Conservation (phyloP, 768 basidiomycete genomes). For the Sarcodon aspratus region DNA sequence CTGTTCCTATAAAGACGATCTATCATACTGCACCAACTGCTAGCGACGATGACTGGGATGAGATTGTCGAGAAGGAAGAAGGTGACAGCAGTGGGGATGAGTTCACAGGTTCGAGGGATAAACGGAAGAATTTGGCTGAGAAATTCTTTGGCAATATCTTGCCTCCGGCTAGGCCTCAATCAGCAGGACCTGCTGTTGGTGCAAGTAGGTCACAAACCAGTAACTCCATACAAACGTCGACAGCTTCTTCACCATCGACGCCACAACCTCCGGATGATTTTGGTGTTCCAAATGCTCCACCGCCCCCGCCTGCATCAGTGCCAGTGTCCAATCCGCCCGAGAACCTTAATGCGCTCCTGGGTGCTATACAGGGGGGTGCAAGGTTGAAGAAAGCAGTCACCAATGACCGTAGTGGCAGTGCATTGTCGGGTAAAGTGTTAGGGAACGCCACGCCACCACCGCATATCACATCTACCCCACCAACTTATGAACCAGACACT, state of each 20-base stretch:
- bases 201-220: constrained; percentile 1
- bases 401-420: constrained; percentile 67
- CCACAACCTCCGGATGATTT: constrained; percentile 11
- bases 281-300: constrained; percentile 11
- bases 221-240: constrained; percentile 19
- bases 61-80: constrained; percentile 60
- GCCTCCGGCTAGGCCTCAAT: constrained; percentile 44
- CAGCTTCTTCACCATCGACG: constrained; percentile 18
- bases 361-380: constrained; percentile 69
- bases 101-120: constrained; percentile 47
- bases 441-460: constrained; percentile 61
- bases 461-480: constrained; percentile 47
- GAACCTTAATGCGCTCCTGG: constrained; percentile 56
- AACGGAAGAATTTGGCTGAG: constrained; percentile 62
- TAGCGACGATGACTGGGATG: constrained; percentile 77
- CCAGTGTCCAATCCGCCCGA: constrained; percentile 27
- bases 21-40: constrained; percentile 53
- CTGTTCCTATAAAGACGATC: constrained; percentile 41
- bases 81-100: constrained; percentile 77
- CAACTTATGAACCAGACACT: constrained; percentile 17
- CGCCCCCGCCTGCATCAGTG: constrained; percentile 16
- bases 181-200: constrained; percentile 25
- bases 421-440: constrained; percentile 65
- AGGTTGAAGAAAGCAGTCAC: constrained; percentile 69
- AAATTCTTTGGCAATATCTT: constrained; percentile 68